A percentile compares a stretch with the other conserved stretches of the same genome.
These are phyloP conservation scores for Bacterosira constricta DNA, from an alignment of 108 stramenopile species.

Conservation along the genomic window DNA sequence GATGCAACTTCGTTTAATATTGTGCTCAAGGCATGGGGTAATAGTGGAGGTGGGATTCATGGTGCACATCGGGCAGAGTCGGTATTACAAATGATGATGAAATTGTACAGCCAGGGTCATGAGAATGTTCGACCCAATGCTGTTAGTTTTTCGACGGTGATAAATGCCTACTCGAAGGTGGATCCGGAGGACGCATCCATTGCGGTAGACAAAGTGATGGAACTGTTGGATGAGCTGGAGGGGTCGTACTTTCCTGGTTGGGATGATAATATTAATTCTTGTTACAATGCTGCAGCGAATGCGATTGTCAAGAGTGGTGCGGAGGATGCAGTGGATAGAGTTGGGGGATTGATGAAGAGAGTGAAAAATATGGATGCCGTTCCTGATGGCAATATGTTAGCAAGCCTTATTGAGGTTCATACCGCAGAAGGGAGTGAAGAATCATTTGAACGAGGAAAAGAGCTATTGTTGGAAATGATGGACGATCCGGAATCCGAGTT, in stretches of 20 bases:
- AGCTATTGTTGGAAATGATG: conserved; percentile 19
- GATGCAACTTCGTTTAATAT: conserved; percentile 48
- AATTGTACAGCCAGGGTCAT: conserved; percentile 19
- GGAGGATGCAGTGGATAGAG: conserved; percentile 12
- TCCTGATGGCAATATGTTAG: conserved; percentile 29
- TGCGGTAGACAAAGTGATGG: conserved; percentile 30
- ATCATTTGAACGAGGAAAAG: conserved; percentile 16
- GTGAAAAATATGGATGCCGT: conserved; percentile 44
- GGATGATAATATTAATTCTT: conserved; percentile 28
- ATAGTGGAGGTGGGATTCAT: conserved; percentile 33
- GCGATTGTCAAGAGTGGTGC: conserved; percentile 22
- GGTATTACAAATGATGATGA: conserved; percentile 39
- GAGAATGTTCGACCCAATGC: conserved; percentile 32
- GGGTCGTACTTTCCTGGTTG: conserved; percentile 8
- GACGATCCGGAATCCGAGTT: not conserved
- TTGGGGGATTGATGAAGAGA: conserved; percentile 31
- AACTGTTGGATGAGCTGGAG: conserved; percentile 31
- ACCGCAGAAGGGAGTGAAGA: not conserved
- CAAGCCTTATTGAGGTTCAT: conserved; percentile 19
- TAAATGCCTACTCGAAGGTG: conserved; percentile 47
- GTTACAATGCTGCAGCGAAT: conserved; percentile 41
- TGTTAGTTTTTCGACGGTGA: conserved; percentile 35
- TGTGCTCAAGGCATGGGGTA: conserved; percentile 47
- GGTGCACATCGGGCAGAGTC: conserved; percentile 41
- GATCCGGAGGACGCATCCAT: not conserved